Percentiles rank a stretch among this genome's conserved stretches.
These are phyloP conservation scores for Apiotrichum brassicae DNA, from an alignment of 1,284 basidiomycete species.

Conservation along the genomic window DNA sequence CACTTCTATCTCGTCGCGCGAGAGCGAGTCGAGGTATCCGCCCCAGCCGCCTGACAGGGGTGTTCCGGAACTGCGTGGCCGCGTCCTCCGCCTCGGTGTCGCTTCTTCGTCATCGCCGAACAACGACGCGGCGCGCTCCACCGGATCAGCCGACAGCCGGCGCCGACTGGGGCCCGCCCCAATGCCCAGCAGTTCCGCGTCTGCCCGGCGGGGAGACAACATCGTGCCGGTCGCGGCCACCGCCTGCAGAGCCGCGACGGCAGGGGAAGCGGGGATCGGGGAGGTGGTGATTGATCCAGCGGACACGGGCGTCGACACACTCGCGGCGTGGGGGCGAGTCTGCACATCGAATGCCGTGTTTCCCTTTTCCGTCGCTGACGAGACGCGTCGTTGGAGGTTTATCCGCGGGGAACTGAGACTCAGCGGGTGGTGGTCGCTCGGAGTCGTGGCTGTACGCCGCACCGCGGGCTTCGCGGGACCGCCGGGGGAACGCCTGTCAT, in stretches of 20 bases:
- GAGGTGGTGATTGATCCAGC: neutral
- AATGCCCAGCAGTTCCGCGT: slow-evolving; percentile 24
- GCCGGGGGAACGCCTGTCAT: no score
- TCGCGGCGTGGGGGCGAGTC: neutral
- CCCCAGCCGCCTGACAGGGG: slow-evolving; percentile 5
- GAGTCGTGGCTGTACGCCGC: neutral
- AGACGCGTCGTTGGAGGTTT: neutral
- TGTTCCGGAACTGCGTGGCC: neutral
- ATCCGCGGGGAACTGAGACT: neutral
- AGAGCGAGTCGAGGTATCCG: slow-evolving; percentile 24
- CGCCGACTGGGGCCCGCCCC: slow-evolving; percentile 11
- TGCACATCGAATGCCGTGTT: neutral
- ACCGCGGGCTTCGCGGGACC: neutral
- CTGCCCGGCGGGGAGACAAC: neutral
- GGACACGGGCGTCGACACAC: neutral
- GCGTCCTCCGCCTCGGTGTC: neutral
- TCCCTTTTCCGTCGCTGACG: neutral
- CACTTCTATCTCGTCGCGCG: slow-evolving; percentile 29
- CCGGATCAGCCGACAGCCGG: neutral
- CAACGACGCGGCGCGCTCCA: neutral
- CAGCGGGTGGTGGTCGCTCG: neutral
- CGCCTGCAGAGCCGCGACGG: slow-evolving; percentile 1
- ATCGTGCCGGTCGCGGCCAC: neutral
- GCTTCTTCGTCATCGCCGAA: slow-evolving; percentile 1
- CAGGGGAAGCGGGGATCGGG: neutral